phyloP scores from a whole-genome alignment of 1,284 basidiomycete species.

The Cutaneotrichosporon sp. region DNA sequence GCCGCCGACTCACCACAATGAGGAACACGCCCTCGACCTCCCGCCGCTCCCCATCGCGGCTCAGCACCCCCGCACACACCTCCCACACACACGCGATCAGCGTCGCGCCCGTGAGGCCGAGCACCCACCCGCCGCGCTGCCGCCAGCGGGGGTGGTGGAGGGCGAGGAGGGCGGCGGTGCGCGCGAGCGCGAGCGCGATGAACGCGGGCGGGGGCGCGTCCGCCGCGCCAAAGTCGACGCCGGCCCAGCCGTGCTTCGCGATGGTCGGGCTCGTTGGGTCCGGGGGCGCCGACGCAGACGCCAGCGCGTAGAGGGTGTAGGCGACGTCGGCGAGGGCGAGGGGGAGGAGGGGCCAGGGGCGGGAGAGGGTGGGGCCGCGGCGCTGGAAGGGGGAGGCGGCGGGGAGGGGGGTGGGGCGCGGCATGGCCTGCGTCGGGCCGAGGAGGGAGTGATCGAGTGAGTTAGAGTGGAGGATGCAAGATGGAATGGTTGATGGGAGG shows the following conservation, averaged over 20 bases:
- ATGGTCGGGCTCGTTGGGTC: background rate
- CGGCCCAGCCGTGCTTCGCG: background rate
- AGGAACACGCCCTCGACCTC: constrained; percentile 3
- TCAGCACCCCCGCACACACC: constrained; percentile 9
- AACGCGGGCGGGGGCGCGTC: constrained; percentile 2
- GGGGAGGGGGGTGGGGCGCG: background rate
- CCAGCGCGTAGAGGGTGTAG: constrained; percentile 6
- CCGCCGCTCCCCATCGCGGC: background rate
- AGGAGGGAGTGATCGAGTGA: background rate
- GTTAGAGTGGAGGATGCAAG: background rate
- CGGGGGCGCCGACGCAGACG: background rate
- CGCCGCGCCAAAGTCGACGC: background rate
- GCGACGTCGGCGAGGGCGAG: constrained; percentile 11
- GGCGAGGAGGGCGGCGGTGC: background rate
- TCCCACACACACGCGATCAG: constrained; percentile 14
- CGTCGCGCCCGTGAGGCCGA: constrained; percentile 11
- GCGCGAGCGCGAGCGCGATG: constrained; percentile 4
- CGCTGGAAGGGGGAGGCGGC: background rate
- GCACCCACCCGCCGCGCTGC: constrained; percentile 11
- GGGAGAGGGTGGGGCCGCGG: constrained; percentile 8
- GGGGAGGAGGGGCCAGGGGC: constrained; percentile 17
- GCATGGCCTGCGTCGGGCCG: background rate
- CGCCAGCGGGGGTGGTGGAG: constrained; percentile 14
- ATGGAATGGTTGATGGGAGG: background rate
- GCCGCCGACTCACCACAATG: constrained; percentile 5